A percentile compares a stretch with the other conserved stretches of the same genome.
These are phyloP conservation scores for Perilla frutescens DNA, from an alignment of 257 asterid genomes.

Conservation along the genomic window DNA sequence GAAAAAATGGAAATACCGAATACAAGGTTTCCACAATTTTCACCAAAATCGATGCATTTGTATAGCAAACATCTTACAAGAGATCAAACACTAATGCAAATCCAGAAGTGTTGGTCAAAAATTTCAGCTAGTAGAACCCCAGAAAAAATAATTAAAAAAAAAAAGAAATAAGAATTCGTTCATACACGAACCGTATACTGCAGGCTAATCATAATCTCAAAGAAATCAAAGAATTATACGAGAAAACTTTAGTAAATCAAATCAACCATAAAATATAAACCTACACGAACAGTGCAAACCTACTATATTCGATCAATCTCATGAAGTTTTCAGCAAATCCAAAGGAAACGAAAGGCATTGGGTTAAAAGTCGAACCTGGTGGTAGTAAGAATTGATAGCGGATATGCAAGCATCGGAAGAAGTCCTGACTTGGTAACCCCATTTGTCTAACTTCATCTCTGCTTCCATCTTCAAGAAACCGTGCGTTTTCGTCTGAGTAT, in stretches of 20 bases:
- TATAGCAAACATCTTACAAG: slow-evolving; percentile 19
- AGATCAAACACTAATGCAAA: slow-evolving; percentile 19
- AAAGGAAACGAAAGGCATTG: not conserved
- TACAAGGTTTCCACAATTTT: not conserved
- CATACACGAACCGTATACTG: not conserved
- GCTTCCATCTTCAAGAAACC: slow-evolving; percentile 40
- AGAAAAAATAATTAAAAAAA: not conserved
- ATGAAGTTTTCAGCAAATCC: not conserved
- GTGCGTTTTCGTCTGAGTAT: not conserved
- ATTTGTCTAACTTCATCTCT: slow-evolving; percentile 58
- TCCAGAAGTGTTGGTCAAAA: not conserved
- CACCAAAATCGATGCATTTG: slow-evolving; percentile 4
- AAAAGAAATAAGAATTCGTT: not conserved
- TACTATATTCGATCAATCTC: not conserved
- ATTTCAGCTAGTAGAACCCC: not conserved
- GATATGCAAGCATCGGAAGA: slow-evolving; percentile 72
- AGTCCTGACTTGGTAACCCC: slow-evolving; percentile 88
- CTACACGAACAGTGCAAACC: not conserved
- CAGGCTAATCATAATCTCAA: not conserved
- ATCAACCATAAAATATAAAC: not conserved
- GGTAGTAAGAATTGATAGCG: slow-evolving; percentile 81
- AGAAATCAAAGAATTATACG: not conserved
- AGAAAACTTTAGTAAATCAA: not conserved
- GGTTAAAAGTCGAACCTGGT: slow-evolving; percentile 50
- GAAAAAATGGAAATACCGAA: not conserved